Conservation (phyloP, 768 basidiomycete genomes). For the Stropharia rugosoannulata region DNA sequence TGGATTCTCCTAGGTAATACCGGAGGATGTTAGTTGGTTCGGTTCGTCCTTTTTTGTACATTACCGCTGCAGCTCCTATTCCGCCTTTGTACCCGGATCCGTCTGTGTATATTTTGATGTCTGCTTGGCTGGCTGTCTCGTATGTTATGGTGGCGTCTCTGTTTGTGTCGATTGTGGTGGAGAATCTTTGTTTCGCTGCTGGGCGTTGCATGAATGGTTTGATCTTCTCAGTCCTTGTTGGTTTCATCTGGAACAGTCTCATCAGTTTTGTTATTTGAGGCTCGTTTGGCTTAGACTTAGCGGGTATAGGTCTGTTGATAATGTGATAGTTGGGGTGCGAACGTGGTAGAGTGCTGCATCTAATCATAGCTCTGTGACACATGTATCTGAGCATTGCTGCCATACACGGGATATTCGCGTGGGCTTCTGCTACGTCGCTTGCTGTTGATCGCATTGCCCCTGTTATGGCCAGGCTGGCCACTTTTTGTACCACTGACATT, state of each 20-base stretch:
- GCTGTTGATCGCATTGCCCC: constrained; percentile 2
- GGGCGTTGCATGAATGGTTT: neutral
- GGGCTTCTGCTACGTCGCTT: neutral
- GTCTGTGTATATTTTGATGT: constrained; percentile 14
- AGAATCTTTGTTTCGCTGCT: neutral
- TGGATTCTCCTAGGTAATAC: neutral
- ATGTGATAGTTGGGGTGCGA: neutral
- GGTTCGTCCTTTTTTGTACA: neutral
- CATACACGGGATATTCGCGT: neutral
- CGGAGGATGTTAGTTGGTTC: neutral
- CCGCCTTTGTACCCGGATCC: constrained; percentile 18
- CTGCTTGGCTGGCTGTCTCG: neutral
- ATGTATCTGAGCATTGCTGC: neutral
- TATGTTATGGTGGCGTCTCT: constrained; percentile 9
- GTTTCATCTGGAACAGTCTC: neutral
- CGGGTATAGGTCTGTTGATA: neutral
- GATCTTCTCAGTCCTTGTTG: neutral
- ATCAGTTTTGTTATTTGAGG: neutral
- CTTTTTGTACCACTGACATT: neutral
- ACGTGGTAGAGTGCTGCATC: neutral
- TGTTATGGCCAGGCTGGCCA: constrained; percentile 4
- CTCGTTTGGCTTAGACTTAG: neutral
- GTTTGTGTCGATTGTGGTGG: constrained; percentile 10
- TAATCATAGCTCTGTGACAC: neutral
- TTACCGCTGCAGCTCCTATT: neutral